These are phyloP conservation scores for Coemansia sp. DNA, from an alignment of 192 early-diverging fungal species.

Conservation along the genomic window DNA sequence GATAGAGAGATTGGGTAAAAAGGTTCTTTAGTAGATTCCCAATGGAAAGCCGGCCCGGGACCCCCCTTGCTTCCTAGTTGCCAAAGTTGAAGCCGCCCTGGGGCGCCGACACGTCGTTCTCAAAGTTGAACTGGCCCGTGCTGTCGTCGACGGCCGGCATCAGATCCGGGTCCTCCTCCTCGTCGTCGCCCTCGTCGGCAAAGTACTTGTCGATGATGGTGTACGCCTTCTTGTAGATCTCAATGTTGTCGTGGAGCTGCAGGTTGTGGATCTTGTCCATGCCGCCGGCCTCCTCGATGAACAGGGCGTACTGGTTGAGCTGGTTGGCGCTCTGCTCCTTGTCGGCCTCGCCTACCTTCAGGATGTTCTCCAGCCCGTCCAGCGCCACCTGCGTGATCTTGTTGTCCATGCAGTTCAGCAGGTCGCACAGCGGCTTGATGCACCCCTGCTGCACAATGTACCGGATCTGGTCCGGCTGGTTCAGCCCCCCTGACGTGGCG, in stretches of 20 bases:
- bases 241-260: constrained; percentile 91
- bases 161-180: constrained; percentile 58
- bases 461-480: constrained; percentile 88
- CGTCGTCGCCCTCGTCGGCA: constrained; percentile 76
- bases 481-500: constrained; percentile 89
- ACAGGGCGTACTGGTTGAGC: constrained; percentile 81
- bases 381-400: constrained; percentile 96
- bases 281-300: constrained; percentile 89
- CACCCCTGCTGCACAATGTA: constrained; percentile 88
- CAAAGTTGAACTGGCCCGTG: constrained; percentile 78
- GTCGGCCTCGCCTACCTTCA: constrained; percentile 92
- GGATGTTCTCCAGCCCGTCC: constrained; percentile 95
- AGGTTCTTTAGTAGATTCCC: not conserved
- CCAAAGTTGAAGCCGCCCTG: constrained; percentile 81
- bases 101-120: constrained; percentile 59
- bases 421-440: constrained; percentile 93
- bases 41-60: too few species aligned
- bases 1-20: not conserved
- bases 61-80: constrained; percentile 10
- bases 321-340: constrained; percentile 50
- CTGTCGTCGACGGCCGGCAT: constrained; percentile 66
- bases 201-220: constrained; percentile 96
- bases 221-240: constrained; percentile 96
- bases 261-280: constrained; percentile 94
- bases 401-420: constrained; percentile 85